A percentile compares a stretch with the other conserved stretches of the same genome.
Conservation (phyloP, 192 early-diverging fungal genomes). For the Dissophora ornata region DNA sequence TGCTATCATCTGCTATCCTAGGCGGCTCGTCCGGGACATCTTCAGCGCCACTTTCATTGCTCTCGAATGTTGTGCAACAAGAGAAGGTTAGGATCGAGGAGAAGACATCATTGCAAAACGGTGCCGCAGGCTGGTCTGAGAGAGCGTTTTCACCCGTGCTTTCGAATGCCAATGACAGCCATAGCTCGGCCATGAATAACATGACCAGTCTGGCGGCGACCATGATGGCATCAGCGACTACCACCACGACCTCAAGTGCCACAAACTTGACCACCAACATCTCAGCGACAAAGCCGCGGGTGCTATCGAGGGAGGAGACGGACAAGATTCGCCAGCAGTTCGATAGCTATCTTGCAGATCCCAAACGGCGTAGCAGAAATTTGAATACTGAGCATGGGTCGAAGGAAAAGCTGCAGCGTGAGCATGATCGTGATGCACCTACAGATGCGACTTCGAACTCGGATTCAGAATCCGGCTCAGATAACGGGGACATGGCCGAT, state of each 20-base stretch:
- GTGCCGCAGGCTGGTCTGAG: conserved; percentile 51
- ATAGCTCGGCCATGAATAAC: neutral
- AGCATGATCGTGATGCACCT: conserved; percentile 2
- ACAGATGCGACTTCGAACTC: conserved; percentile 16
- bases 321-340: conserved; percentile 35
- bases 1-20: conserved; percentile 9
- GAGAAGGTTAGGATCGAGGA: conserved; percentile 47
- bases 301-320: conserved; percentile 18
- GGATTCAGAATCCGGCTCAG: conserved; percentile 16
- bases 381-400: neutral
- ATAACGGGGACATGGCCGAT: conserved; percentile 3
- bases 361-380: conserved; percentile 8
- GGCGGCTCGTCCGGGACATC: conserved; percentile 1
- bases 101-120: conserved; percentile 29
- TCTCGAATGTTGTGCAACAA: conserved; percentile 45
- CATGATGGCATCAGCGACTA: neutral
- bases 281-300: neutral
- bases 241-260: too few relatives aligned
- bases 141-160: conserved; percentile 39
- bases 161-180: neutral
- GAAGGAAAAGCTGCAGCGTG: neutral
- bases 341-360: conserved; percentile 35
- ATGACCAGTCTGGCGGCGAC: conserved; percentile 9
- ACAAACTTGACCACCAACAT: neutral
- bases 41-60: conserved; percentile 17